A percentile compares a stretch with the other conserved stretches of the same genome.
phyloP scores from a whole-genome alignment of 1,284 basidiomycete genomes.

The Paramarasmius palmivorus region DNA sequence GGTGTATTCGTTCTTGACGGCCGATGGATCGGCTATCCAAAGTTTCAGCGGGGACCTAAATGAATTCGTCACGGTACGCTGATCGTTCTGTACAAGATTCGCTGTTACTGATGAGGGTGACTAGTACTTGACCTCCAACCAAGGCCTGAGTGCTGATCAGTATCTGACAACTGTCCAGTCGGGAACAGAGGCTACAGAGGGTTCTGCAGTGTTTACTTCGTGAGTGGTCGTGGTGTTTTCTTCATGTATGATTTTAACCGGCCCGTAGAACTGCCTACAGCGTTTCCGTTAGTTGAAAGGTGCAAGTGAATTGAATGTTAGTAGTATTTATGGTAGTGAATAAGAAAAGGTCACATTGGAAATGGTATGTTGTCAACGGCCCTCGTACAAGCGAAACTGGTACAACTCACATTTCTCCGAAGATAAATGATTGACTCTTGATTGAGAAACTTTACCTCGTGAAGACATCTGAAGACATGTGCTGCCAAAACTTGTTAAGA shows the following conservation, averaged over 20 bases:
- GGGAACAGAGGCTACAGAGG: slow-evolving; percentile 57
- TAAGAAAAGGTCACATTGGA: no score
- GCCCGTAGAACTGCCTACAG: slow-evolving; percentile 39
- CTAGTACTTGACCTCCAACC: slow-evolving; percentile 52
- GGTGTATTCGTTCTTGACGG: slow-evolving; percentile 61
- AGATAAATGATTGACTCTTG: no score
- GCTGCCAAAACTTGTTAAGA: no score
- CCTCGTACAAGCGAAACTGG: no score
- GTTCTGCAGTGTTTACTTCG: slow-evolving; percentile 55
- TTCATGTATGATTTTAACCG: not conserved
- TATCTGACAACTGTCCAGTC: slow-evolving; percentile 56
- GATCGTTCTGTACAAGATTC: not conserved
- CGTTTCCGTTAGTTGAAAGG: slow-evolving; percentile 37
- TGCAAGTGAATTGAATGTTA: not conserved
- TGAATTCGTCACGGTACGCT: slow-evolving; percentile 50
- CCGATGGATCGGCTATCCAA: slow-evolving; percentile 35
- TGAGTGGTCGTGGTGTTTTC: slow-evolving; percentile 24
- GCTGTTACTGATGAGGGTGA: not conserved
- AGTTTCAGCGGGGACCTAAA: slow-evolving; percentile 59
- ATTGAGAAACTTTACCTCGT: no score
- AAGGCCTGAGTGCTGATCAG: slow-evolving; percentile 46
- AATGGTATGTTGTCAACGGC: no score
- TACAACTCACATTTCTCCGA: no score
- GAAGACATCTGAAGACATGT: no score
- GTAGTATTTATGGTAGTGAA: no score